Evolutionary conservation across 805 yeast species (phyloP).

Genomic region (Sugiyamaella americana): DNA sequence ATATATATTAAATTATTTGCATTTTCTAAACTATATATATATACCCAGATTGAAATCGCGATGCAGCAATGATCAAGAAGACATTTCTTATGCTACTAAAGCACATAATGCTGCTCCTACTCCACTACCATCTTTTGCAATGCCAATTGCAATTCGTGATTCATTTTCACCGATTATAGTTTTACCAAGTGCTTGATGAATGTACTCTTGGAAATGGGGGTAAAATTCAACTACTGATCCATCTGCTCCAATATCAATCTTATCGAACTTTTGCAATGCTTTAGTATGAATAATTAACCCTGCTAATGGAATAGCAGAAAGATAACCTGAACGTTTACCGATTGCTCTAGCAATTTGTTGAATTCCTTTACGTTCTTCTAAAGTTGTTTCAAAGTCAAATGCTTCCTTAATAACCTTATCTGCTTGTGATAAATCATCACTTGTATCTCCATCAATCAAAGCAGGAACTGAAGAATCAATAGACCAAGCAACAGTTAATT

Average conservation of each 20-base stretch:
- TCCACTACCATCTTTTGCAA: conserved; percentile 94
- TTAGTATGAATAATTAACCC: conserved; percentile 65
- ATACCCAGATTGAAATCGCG: too few relatives aligned
- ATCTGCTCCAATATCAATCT: conserved; percentile 91
- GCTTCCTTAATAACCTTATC: conserved; percentile 36
- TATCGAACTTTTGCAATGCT: conserved; percentile 61
- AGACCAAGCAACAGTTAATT: conserved; percentile 62
- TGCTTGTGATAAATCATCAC: conserved; percentile 45
- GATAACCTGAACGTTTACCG: conserved; percentile 80
- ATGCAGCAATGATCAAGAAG: too few relatives aligned
- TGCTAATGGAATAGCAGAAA: conserved; percentile 85
- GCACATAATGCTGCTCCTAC: conserved; percentile 98
- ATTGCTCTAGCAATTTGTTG: conserved; percentile 72
- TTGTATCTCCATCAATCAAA: conserved; percentile 76
- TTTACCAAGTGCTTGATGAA: conserved; percentile 64
- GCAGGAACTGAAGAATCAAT: conserved; percentile 81
- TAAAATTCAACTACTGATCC: conserved; percentile 92
- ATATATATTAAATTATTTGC: too few relatives aligned
- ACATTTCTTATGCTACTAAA: conserved; percentile 31
- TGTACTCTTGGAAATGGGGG: conserved; percentile 78
- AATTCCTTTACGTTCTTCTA: conserved; percentile 66
- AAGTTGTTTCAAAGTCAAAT: conserved; percentile 55
- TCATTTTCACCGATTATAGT: conserved; percentile 62
- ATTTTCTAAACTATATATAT: too few relatives aligned
- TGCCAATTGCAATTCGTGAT: conserved; percentile 65